Evolutionary conservation across 768 basidiomycete genomes (phyloP), one percentile per base, ranked within the genome.

Genomic region (Suillus discolor): DNA sequence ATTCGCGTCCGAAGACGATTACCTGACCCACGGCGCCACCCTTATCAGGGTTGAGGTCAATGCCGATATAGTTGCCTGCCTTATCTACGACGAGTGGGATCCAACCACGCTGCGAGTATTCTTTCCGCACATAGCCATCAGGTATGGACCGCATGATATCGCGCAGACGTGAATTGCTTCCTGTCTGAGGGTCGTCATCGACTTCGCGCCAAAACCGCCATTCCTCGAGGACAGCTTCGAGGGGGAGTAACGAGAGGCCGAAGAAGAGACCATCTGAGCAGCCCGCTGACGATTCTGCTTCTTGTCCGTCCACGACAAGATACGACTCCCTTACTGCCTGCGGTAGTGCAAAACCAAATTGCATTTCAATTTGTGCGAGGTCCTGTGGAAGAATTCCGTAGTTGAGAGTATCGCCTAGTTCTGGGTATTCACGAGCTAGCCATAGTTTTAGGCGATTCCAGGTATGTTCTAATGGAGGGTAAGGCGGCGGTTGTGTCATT

Each of bases 1-100:
- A 98, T 74, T 99, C 97, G 61, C 97, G 87, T n/a, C 97, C 97
- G 75, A 99, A 99, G 59, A 98, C 90, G 65, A 99, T 97, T 57
- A 98, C 97, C 75, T 99, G 97, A 7, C 97, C 97, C 63, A 84
- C 82, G 11, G 84, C 79, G 53, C 95, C 96, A 57, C 79, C 78
- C 73, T 90, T 88, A 11, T 75, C 92, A 9, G 97, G 97, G 77
- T 91, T 94, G 65, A 99, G 84, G 77, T 99, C 97, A 57, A 99
- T 84, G 64, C 97, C 97, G 66, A 99, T 85, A 75, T 99, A 99
- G 79, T 99, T 99, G 39, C 97, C 97, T 38, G 87, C 89, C 70
- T 94, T 93, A 79, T 99, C 97, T 45, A 90, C 89, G 65, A 97
- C 86, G 67, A 99, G 89, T 39, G 97, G 97, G 71, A 99, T 87